phyloP scores from a whole-genome alignment of 805 yeast genomes.

The Candida manassasensis region DNA sequence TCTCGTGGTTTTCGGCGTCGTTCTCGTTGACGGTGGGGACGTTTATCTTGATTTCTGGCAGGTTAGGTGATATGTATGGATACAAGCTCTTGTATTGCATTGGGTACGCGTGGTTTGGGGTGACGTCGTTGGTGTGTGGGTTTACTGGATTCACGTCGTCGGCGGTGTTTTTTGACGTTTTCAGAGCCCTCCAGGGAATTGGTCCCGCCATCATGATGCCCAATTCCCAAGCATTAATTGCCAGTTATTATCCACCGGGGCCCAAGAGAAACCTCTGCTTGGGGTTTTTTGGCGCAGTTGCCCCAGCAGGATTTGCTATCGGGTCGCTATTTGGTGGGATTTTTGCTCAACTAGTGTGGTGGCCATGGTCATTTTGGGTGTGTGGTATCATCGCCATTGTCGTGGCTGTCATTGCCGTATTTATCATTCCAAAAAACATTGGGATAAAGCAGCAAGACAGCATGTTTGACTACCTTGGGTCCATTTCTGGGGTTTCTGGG shows the following conservation, averaged over 20 bases:
- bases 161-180: conserved; percentile 22
- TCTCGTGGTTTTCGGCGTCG: conserved; percentile 33
- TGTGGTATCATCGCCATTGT: conserved; percentile 17
- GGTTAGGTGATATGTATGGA: conserved; percentile 33
- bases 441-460: conserved; percentile 13
- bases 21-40: conserved; percentile 34
- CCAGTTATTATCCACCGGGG: conserved; percentile 25
- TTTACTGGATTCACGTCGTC: conserved; percentile 21
- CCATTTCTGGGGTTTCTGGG: conserved; percentile 55
- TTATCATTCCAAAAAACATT: conserved; percentile 26
- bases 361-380: conserved; percentile 34
- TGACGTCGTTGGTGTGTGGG: conserved; percentile 22
- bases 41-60: conserved; percentile 29
- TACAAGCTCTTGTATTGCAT: conserved; percentile 24
- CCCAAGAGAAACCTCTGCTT: conserved; percentile 17
- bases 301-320: conserved; percentile 28
- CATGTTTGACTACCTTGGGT: conserved; percentile 28
- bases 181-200: conserved; percentile 31
- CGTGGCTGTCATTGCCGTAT: conserved; percentile 14
- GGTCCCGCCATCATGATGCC: conserved; percentile 34
- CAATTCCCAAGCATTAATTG: conserved; percentile 29
- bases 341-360: conserved; percentile 25
- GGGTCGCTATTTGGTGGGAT: conserved; percentile 25
- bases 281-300: conserved; percentile 32
- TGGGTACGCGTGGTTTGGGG: conserved; percentile 20